Base-by-base conservation (phyloP, 129 eudicot genomes). In the Flaveria sonorensis region DNA sequence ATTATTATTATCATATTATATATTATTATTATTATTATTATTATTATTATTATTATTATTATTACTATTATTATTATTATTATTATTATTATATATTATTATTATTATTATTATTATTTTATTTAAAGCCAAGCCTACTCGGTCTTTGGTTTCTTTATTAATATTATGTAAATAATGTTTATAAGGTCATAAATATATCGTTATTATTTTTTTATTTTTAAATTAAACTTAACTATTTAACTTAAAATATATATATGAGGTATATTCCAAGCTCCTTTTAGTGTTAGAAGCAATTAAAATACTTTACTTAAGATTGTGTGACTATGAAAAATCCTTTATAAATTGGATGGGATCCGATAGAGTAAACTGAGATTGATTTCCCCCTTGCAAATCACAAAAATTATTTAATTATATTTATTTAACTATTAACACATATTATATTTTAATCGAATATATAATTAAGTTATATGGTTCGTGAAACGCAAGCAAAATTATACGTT, bases 401-500 rank as follows among this genome's bases (percentile, higher is more conserved):
- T 9, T 62, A 62, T 8, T 73, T 11, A 23, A 12, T 8, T 19
- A 18, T 53, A 57, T 43, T 7, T 52, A 39, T 50, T 7, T 30
- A 60, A 36, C 10, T 55, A 47, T 61, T 61, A 10, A 10, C 26
- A 18, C 12, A 45, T 26, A 28, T 42, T 10, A n/a, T 28, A 48
- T 28, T 32, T 19, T 30, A 11, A 50, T 21, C 3, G 24, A 30
- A 66, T 59, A 60, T 19, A 11, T 7, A 14, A 65, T 24, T 32
- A 24, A 9, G 14, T 79, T 51, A 64, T 48, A n/a, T 47, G 67
- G 20, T 53, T 73, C 79, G 79, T 73, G 79, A 56, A 80, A 45
- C 68, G 79, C 75, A 40, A 80, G 79, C 28, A 73, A 65, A 55
- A 14, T 45, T 53, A 80, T 42, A 73, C 70, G 28, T 42, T 73